These are phyloP conservation scores for Alternaria alternata DNA, from an alignment of 2,329 filamentous ascomycete species.

Conservation along the genomic window DNA sequence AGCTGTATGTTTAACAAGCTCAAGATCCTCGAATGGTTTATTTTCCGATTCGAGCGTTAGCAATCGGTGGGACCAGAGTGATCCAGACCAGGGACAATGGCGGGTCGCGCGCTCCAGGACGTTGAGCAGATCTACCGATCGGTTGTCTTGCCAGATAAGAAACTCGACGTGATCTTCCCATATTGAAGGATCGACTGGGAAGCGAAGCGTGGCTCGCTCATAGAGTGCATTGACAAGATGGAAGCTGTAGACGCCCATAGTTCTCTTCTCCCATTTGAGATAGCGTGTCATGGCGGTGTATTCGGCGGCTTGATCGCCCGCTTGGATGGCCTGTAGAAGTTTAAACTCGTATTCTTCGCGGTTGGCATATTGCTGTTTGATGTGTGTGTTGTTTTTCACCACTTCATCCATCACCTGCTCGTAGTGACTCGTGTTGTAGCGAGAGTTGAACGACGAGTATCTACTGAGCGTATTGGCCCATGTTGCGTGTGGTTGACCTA, in stretches of 20 bases:
- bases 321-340: slow-evolving; percentile 66
- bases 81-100: slow-evolving; percentile 93
- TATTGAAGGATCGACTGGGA: slow-evolving; percentile 75
- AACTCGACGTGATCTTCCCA: slow-evolving; percentile 89
- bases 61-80: slow-evolving; percentile 89
- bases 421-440: slow-evolving; percentile 74
- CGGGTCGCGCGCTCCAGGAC: slow-evolving; percentile 82
- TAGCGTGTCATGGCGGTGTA: slow-evolving; percentile 70
- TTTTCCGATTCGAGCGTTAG: slow-evolving; percentile 82
- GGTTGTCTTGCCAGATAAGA: slow-evolving; percentile 61
- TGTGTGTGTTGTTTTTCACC: slow-evolving; percentile 68
- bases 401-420: slow-evolving; percentile 76
- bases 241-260: slow-evolving; percentile 62
- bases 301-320: slow-evolving; percentile 65
- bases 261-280: slow-evolving; percentile 81
- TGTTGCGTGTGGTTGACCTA: slow-evolving; percentile 75
- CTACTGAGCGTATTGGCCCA: slow-evolving; percentile 79
- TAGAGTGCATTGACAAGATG: slow-evolving; percentile 71
- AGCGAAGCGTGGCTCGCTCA: slow-evolving; percentile 76
- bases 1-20: slow-evolving; percentile 89
- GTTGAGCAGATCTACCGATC: slow-evolving; percentile 66
- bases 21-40: slow-evolving; percentile 79
- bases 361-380: slow-evolving; percentile 69
- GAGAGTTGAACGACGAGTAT: slow-evolving; percentile 77
- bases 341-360: slow-evolving; percentile 75